Evolutionary conservation across 1,139 yeast species (phyloP).

Genomic region (Yamadazyma sp.): DNA sequence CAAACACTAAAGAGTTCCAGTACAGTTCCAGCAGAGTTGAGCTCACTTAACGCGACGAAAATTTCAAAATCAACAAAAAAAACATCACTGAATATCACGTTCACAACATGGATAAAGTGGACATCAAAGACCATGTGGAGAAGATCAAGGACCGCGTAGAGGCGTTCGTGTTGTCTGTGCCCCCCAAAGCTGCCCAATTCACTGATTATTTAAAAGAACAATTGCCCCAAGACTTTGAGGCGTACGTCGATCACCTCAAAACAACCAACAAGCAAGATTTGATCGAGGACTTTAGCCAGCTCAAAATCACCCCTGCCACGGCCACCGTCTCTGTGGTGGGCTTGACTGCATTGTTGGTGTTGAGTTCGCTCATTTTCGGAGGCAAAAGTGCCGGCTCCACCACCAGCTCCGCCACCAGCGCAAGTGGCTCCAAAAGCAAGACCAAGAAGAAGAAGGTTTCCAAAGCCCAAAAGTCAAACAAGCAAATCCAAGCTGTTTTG

Average conservation of each 20-base stretch:
- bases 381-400: constrained; percentile 10
- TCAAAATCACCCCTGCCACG: constrained; percentile 36
- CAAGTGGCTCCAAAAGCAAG: constrained; percentile 10
- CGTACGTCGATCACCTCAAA: constrained; percentile 12
- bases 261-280: constrained; percentile 22
- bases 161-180: constrained; percentile 11
- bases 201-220: constrained; percentile 9
- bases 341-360: constrained; percentile 25
- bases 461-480: constrained; percentile 46
- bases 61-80: too few species aligned
- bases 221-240: constrained; percentile 12
- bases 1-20: too few species aligned
- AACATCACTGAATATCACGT: too few species aligned
- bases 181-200: constrained; percentile 13
- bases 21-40: too few species aligned
- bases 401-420: constrained; percentile 1
- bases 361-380: constrained; percentile 20
- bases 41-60: too few species aligned
- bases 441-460: constrained; percentile 38
- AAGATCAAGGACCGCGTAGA: constrained; percentile 8
- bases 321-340: constrained; percentile 34
- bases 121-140: constrained; percentile 1
- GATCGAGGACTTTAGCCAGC: constrained; percentile 28
- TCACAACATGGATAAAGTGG: constrained; percentile 1
- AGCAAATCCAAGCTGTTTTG: constrained; percentile 40